These are phyloP conservation scores for Suillus cothurnatus DNA, from an alignment of 768 basidiomycete genomes.

Conservation along the genomic window DNA sequence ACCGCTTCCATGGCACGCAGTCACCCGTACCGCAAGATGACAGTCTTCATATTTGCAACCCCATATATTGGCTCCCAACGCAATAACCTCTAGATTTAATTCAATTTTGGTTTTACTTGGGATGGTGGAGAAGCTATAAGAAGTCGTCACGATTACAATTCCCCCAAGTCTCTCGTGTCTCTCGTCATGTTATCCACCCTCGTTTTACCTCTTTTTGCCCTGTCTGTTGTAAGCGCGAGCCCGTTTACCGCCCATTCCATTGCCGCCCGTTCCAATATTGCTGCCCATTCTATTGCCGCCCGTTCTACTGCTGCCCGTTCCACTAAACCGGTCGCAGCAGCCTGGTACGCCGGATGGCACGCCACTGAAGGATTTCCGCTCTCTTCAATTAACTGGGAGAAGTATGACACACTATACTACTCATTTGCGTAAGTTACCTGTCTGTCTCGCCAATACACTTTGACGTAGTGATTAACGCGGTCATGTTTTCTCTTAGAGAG, in stretches of 20 bases:
- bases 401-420: slow-evolving; percentile 71
- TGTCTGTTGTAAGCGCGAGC: slow-evolving; percentile 4
- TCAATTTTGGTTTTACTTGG: neutral
- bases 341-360: slow-evolving; percentile 74
- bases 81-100: neutral
- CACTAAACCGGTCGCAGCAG: slow-evolving; percentile 40
- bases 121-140: neutral
- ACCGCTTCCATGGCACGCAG: slow-evolving; percentile 14
- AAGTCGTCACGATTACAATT: neutral
- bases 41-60: neutral
- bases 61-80: neutral
- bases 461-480: neutral
- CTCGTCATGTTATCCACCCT: neutral
- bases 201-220: slow-evolving; percentile 4
- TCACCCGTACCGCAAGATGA: neutral
- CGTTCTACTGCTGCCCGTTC: neutral
- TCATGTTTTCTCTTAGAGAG: slow-evolving; percentile 24
- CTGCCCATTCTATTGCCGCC: neutral
- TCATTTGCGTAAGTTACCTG: slow-evolving; percentile 55
- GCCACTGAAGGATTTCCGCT: slow-evolving; percentile 51
- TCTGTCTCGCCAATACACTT: neutral
- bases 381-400: slow-evolving; percentile 63
- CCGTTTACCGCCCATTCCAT: neutral
- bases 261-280: neutral
- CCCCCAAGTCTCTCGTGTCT: neutral